Percentiles rank a stretch among this genome's conserved stretches.
Conservation (phyloP, 2,329 filamentous ascomycete genomes). For the Teratosphaeria epicoccoides region DNA sequence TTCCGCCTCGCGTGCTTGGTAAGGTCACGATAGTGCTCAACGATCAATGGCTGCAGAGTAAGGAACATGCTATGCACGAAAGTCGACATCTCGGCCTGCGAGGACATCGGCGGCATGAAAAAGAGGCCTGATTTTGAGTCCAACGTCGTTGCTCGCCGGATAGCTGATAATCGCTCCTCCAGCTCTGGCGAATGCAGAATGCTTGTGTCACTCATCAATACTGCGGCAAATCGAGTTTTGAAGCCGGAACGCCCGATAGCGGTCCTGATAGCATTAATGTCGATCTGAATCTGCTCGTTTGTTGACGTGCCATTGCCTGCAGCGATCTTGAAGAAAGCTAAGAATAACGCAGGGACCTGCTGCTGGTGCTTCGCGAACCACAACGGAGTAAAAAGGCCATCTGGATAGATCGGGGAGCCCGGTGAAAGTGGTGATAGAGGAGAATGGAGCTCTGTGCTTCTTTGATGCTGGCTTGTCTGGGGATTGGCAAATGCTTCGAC, state of each 20-base stretch:
- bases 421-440: conserved; percentile 84
- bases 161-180: conserved; percentile 67
- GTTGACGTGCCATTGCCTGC: conserved; percentile 66
- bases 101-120: conserved; percentile 65
- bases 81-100: conserved; percentile 58
- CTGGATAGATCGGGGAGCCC: conserved; percentile 71
- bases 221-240: conserved; percentile 65
- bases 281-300: conserved; percentile 78
- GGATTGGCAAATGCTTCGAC: conserved; percentile 30
- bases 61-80: conserved; percentile 65
- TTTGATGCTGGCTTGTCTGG: conserved; percentile 34
- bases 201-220: conserved; percentile 63
- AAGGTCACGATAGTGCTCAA: conserved; percentile 89
- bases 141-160: conserved; percentile 67
- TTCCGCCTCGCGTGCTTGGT: conserved; percentile 89
- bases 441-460: conserved; percentile 59
- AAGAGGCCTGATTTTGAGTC: conserved; percentile 74
- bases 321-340: conserved; percentile 71
- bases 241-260: conserved; percentile 61
- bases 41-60: conserved; percentile 59
- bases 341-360: conserved; percentile 65
- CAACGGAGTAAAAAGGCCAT: conserved; percentile 68
- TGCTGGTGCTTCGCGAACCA: conserved; percentile 89
- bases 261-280: conserved; percentile 68
- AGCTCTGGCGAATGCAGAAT: conserved; percentile 48